phyloP scores from a whole-genome alignment of 345 rosid genomes.

The Pistacia integerrima region DNA sequence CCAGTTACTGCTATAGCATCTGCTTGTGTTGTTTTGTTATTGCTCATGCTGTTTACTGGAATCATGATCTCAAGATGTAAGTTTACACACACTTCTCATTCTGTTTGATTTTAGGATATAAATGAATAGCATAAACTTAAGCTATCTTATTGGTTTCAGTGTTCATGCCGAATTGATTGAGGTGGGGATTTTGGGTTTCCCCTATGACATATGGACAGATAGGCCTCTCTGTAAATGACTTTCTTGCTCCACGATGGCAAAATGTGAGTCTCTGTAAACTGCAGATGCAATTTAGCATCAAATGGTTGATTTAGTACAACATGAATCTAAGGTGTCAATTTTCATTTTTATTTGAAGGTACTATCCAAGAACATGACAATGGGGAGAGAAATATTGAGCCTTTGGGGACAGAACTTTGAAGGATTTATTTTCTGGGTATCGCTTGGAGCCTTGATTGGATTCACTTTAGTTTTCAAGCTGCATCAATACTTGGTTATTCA shows the following conservation, averaged over 20 bases:
- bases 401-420: not conserved
- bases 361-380: not conserved
- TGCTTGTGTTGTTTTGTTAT: not conserved
- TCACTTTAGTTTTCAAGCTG: not conserved
- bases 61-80: not conserved
- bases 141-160: not conserved
- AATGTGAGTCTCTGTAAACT: slow-evolving; percentile 9
- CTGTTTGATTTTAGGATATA: not conserved
- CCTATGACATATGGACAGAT: not conserved
- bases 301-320: too few species aligned
- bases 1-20: not conserved
- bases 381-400: not conserved
- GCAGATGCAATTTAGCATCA: too few species aligned
- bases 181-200: not conserved
- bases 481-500: not conserved
- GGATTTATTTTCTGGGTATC: not conserved
- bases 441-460: not conserved
- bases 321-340: too few species aligned
- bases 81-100: not conserved
- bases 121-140: too few species aligned
- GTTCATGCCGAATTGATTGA: not conserved
- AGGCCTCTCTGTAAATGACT: not conserved
- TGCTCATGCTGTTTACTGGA: not conserved
- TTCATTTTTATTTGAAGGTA: too few species aligned
- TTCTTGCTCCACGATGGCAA: not conserved